A percentile compares a stretch with the other conserved stretches of the same genome.
Conservation (phyloP, 768 basidiomycete genomes). For the Vararia minispora region DNA sequence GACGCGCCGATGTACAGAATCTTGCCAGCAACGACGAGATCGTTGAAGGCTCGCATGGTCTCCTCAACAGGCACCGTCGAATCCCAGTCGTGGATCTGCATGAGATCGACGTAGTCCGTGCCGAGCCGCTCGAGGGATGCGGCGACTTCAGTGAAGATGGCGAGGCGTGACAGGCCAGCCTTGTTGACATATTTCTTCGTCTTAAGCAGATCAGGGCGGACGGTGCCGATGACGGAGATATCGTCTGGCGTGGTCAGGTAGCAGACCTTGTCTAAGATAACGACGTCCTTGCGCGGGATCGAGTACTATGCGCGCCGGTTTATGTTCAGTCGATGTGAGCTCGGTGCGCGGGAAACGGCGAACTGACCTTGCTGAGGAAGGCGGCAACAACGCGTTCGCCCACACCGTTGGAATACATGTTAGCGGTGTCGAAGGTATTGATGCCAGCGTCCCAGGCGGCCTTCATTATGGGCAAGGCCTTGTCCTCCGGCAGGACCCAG, state of each 20-base stretch:
- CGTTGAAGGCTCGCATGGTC: constrained; percentile 40
- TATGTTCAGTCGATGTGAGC: constrained; percentile 7
- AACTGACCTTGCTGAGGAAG: too few relatives aligned
- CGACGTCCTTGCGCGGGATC: too few relatives aligned
- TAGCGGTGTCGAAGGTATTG: constrained; percentile 20
- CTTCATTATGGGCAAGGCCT: constrained; percentile 17
- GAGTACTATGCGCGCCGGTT: constrained; percentile 8
- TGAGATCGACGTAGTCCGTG: constrained; percentile 27
- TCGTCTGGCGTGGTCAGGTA: too few relatives aligned
- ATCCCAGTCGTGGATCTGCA: constrained; percentile 37
- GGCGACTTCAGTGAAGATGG: constrained; percentile 21
- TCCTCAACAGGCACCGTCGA: constrained; percentile 26
- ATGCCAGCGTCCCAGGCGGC: constrained; percentile 21
- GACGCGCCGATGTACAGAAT: constrained; percentile 36
- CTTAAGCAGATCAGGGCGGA: constrained; percentile 3
- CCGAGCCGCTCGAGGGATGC: constrained; percentile 26
- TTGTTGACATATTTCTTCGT: constrained; percentile 11
- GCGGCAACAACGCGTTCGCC: constrained; percentile 14
- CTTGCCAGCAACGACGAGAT: constrained; percentile 35
- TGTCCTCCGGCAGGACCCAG: constrained; percentile 16
- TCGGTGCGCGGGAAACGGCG: too few relatives aligned
- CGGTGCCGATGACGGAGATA: constrained; percentile 10
- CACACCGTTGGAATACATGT: constrained; percentile 16
- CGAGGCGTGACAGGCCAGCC: constrained; percentile 13
- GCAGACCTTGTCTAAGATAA: too few relatives aligned